Base-by-base conservation (phyloP, 2,329 filamentous ascomycete species). In the Achaetomium macrosporum region DNA sequence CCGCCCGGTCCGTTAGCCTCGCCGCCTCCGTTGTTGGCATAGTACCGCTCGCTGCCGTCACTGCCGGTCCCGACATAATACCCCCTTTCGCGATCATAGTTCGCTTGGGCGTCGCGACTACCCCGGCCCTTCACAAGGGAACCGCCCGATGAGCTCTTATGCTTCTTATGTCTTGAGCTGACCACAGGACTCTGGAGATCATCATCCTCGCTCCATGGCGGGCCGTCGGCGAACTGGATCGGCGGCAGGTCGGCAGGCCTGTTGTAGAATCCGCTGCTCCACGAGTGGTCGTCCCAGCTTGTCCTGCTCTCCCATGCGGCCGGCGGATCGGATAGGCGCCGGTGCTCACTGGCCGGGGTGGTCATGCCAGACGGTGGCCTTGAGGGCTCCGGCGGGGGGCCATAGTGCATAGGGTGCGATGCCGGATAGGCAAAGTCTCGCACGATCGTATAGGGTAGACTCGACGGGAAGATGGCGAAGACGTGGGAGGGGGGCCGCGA, bases 171-270 rank as follows among this genome's bases (percentile, higher is more conserved):
- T 53, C 88, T 79, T 37, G 87, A 87, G 59, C 87, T 89, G 13
- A 91, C 89, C 16, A 96, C 88, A 0, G 91, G 91, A 66, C 90
- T 95, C 65, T 93, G 89, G 41, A 96, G 77, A 69, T 97, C 93
- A 63, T 97, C 90, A 64, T 97, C 91, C 71, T 96, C 91, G 69
- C 90, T 95, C 73, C 90, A 97, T 2, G 91, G 92, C 19, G 91
- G 91, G 0, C 91, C 91, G 65, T 93, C 90, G 4, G 83, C 88
- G 63, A 93, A 92, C 45, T 89, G 82, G 66, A 93, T 90, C 17
- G 88, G 87, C 10, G 89, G 85, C 15, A 95, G 76, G 64, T 91
- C 87, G 60, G 88, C 79, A 20, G 78, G 82, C 50, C 79, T 84
- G 59, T 76, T 78, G 57, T 81, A 77, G 33, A 77, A 69, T 61